phyloP scores from a whole-genome alignment of 345 rosid genomes.

The Hibiscus syriacus region DNA sequence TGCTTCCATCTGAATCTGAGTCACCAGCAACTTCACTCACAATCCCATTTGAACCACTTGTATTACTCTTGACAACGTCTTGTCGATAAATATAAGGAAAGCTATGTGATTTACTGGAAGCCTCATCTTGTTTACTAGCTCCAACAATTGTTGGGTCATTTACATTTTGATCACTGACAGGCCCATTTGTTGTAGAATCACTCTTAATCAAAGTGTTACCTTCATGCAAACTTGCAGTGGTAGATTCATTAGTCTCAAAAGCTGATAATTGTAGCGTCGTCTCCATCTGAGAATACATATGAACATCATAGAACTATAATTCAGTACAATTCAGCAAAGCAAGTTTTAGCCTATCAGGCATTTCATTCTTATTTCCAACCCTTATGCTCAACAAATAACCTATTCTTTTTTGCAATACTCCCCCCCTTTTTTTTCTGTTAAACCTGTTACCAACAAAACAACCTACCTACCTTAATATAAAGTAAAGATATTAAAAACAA shows the following conservation, averaged over 20 bases:
- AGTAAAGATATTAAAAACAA: neutral
- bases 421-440: too few species aligned
- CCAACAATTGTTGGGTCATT: constrained; percentile 13
- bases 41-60: constrained; percentile 52
- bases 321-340: neutral
- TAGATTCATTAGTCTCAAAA: constrained; percentile 20
- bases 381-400: neutral
- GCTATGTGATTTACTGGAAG: constrained; percentile 25
- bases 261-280: constrained; percentile 29
- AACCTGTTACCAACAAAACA: neutral
- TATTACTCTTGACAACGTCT: constrained; percentile 66
- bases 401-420: neutral
- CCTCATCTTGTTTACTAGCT: constrained; percentile 23
- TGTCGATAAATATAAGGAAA: constrained; percentile 55
- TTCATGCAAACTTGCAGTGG: constrained; percentile 13
- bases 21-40: constrained; percentile 90
- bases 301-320: neutral
- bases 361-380: neutral
- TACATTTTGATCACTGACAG: constrained; percentile 19
- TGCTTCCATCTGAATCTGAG: constrained; percentile 71
- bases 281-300: constrained; percentile 47
- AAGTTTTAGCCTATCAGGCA: neutral
- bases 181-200: constrained; percentile 20
- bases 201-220: constrained; percentile 10
- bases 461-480: too few species aligned